phyloP scores from a whole-genome alignment of 352 stramenopile species.

The Phytophthora rubi region DNA sequence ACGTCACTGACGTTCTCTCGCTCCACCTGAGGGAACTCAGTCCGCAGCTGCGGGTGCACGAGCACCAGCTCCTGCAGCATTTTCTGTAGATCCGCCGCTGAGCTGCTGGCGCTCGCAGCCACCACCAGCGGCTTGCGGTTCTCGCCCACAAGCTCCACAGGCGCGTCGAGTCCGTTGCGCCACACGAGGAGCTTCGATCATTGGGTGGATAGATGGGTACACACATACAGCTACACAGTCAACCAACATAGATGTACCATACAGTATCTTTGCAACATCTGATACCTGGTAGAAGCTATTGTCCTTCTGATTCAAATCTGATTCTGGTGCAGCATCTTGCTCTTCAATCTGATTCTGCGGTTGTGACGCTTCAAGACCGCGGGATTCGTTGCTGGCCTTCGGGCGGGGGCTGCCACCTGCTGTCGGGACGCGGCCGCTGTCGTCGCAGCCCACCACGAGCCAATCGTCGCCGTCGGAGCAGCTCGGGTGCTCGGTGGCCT shows the following conservation, averaged over 20 bases:
- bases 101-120: conserved; percentile 28
- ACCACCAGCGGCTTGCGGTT: conserved; percentile 43
- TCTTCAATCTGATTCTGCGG: conserved; percentile 28
- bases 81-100: conserved; percentile 6
- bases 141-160: conserved; percentile 30
- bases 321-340: conserved; percentile 2
- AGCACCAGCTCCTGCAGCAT: conserved; percentile 32
- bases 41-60: conserved; percentile 40
- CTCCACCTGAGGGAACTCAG: conserved; percentile 44
- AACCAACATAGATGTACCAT: not conserved
- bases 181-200: conserved; percentile 35
- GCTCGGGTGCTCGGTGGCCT: not conserved
- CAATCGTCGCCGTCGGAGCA: conserved; percentile 33
- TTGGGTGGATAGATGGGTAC: not conserved
- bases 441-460: conserved; percentile 28
- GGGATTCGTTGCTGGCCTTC: not conserved
- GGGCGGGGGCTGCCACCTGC: not conserved
- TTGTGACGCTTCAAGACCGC: conserved; percentile 20
- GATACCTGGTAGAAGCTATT: conserved; percentile 15
- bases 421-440: not conserved
- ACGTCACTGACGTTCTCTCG: conserved; percentile 33
- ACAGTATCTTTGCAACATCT: not conserved
- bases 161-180: conserved; percentile 25
- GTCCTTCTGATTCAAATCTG: conserved; percentile 23
- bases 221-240: not conserved